phyloP scores from a whole-genome alignment of 1,284 basidiomycete genomes.

The Lentinula novae-zelandiae region DNA sequence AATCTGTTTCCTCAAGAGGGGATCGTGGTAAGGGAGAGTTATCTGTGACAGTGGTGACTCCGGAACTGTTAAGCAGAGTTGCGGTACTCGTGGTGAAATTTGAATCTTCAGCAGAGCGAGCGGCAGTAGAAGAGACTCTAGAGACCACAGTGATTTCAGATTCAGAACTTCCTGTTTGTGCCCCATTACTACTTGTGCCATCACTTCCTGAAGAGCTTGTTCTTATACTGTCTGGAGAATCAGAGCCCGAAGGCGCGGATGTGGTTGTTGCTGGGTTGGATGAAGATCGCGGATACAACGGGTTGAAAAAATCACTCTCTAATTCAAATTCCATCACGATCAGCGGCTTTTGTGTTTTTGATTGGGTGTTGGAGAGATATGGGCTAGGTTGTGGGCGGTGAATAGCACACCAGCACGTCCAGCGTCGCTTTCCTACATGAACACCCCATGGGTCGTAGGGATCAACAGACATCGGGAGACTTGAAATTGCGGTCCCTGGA shows the following conservation, averaged over 20 bases:
- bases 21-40: not conserved
- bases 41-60: slow-evolving; percentile 6
- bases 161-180: slow-evolving; percentile 17
- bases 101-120: not conserved
- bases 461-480: slow-evolving; percentile 23
- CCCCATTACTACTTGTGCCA: slow-evolving; percentile 13
- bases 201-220: slow-evolving; percentile 9
- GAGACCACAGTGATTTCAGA: slow-evolving; percentile 28
- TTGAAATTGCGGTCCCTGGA: slow-evolving; percentile 44
- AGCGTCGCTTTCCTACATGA: slow-evolving; percentile 40
- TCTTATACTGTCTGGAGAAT: slow-evolving; percentile 13
- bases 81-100: not conserved
- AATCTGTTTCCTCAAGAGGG: not conserved
- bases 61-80: not conserved
- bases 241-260: slow-evolving; percentile 18
- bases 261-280: slow-evolving; percentile 13
- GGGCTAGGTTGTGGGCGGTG: slow-evolving; percentile 47
- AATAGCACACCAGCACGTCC: slow-evolving; percentile 85
- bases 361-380: slow-evolving; percentile 20
- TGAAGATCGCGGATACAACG: slow-evolving; percentile 52
- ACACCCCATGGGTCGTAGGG: slow-evolving; percentile 10
- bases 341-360: slow-evolving; percentile 17
- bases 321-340: slow-evolving; percentile 85
- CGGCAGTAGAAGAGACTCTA: not conserved
- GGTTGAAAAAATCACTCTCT: slow-evolving; percentile 71